Base-by-base conservation (phyloP, 331 rosid genomes). In the Quercus lobata region DNA sequence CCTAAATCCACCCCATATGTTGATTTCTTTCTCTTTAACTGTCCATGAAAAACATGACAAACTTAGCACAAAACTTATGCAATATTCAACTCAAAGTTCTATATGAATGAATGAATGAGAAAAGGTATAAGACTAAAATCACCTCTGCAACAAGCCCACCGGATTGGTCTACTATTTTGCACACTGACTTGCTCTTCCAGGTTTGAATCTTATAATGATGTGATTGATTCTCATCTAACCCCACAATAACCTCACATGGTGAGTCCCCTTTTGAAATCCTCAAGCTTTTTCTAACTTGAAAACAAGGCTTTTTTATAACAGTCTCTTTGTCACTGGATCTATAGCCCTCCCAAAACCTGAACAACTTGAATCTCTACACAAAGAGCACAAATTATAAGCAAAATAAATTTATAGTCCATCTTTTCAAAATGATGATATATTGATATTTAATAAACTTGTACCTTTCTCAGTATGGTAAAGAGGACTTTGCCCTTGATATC, bases 1-100 rank as follows among this genome's bases (percentile, higher is more conserved):
- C 97, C 97, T 65, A 92, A 69, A 53, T 80, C 93, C 76, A 87
- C 90, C 63, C 96, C 97, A 57, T 89, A 62, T 3, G 27, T 7
- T 73, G 91, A 81, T 78, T 89, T 86, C 87, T 92, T 92, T 80
- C 91, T 87, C 84, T 78, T 83, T 69, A 88, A 76, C 97, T 92
- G 87, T 58, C 46, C 76, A 71, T 53, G 5, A 76, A 76, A 65
- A 76, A 57, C 52, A 80, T 14, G 35, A 27, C 53, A 24, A 24
- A 57, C 29, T 60, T 17, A 29, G 44, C 18, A 29, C 10, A 18
- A 18, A 32, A 71, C 32, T 4, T 3, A 46, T 1, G 7, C 24
- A 71, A 22, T 71, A 75, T 70, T 25, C 46, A 77, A 68, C n/a
- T 72, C 63, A 82, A 53, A 19, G 70, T 71, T 72, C 79, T 22